Conservation (phyloP, 805 yeast genomes). For the Cyberlindnera suaveolens region DNA sequence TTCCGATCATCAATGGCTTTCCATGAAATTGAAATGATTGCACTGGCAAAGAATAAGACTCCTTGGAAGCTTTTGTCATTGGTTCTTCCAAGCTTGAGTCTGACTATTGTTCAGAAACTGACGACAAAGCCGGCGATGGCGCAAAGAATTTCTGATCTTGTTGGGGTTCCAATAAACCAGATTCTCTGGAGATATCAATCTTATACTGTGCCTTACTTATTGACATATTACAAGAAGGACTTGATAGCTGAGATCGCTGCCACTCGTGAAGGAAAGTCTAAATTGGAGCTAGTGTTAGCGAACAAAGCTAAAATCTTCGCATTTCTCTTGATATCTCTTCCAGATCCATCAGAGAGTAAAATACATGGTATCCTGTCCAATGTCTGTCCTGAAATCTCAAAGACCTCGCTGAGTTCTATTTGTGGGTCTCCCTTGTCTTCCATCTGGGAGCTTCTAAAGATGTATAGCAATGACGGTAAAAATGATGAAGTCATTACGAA, state of each 20-base stretch:
- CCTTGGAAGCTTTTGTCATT: constrained; percentile 81
- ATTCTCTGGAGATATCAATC: constrained; percentile 65
- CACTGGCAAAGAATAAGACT: constrained; percentile 49
- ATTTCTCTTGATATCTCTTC: constrained; percentile 45
- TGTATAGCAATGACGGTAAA: constrained; percentile 33
- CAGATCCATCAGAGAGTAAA: constrained; percentile 40
- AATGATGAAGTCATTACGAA: constrained; percentile 16
- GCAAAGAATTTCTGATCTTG: constrained; percentile 52
- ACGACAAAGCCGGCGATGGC: constrained; percentile 47
- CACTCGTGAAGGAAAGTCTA: constrained; percentile 35
- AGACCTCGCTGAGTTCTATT: constrained; percentile 21
- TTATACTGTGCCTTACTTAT: constrained; percentile 70
- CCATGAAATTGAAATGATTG: constrained; percentile 53
- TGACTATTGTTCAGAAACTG: constrained; percentile 51
- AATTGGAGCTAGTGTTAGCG: constrained; percentile 41
- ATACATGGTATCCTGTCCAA: constrained; percentile 48
- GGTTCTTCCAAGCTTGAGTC: constrained; percentile 65
- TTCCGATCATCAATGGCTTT: constrained; percentile 66
- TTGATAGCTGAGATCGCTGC: constrained; percentile 57
- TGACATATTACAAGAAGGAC: constrained; percentile 59
- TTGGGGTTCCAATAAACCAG: constrained; percentile 54
- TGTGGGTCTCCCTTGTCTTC: constrained; percentile 22
- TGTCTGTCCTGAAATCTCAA: constrained; percentile 41
- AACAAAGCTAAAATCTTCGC: constrained; percentile 53
- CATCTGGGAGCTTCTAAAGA: constrained; percentile 39